A percentile compares a stretch with the other conserved stretches of the same genome.
These are phyloP conservation scores for Colletotrichum abscissum DNA, from an alignment of 2,329 filamentous ascomycete species.

Conservation along the genomic window DNA sequence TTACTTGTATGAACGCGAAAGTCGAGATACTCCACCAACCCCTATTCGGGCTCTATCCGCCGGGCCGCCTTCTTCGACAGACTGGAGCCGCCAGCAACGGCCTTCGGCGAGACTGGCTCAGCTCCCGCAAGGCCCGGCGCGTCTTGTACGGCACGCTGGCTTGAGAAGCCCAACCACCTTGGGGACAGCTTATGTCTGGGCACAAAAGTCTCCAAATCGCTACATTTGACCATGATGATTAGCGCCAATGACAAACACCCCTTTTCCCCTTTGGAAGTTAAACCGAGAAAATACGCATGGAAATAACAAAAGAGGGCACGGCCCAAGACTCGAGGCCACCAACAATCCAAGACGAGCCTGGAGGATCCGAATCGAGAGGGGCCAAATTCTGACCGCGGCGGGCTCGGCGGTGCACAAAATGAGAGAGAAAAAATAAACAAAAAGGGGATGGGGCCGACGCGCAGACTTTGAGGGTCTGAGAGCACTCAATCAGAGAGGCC, in stretches of 20 bases:
- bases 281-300: not conserved
- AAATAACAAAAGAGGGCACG: conserved; percentile 3
- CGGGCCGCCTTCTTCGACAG: not conserved
- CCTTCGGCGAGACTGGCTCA: not conserved
- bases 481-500: conserved; percentile 24
- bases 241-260: not conserved
- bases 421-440: not conserved
- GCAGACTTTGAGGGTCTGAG: conserved; percentile 18
- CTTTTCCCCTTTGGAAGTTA: not conserved
- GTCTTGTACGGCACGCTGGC: not conserved
- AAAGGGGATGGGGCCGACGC: not conserved
- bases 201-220: conserved; percentile 6
- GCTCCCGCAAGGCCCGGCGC: not conserved
- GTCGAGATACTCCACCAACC: not conserved
- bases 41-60: not conserved
- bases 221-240: not conserved
- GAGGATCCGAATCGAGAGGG: not conserved
- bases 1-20: not conserved
- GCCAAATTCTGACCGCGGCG: not conserved
- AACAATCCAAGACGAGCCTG: not conserved
- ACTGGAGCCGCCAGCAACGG: not conserved
- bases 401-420: not conserved
- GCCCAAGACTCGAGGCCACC: not conserved
- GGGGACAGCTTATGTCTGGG: not conserved
- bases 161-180: not conserved